Conservation (phyloP, 345 rosid species). For the Carallia pectinifolia region DNA sequence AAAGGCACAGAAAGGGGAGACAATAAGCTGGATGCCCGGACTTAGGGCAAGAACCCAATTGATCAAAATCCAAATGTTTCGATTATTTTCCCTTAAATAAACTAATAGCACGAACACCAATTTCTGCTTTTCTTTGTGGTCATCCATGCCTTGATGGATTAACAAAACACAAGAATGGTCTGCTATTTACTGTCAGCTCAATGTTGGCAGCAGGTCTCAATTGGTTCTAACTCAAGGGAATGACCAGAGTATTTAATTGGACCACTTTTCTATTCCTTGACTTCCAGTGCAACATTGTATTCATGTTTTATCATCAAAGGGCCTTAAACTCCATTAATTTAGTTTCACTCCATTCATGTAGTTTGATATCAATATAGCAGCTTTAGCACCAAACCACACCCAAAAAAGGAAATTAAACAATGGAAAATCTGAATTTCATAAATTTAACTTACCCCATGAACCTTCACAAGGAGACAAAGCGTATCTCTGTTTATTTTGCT, state of each 20-base stretch:
- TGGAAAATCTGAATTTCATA: background rate
- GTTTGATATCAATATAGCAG: background rate
- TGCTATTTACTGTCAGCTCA: background rate
- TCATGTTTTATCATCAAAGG: background rate
- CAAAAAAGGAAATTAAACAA: slow-evolving; percentile 1
- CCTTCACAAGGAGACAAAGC: slow-evolving; percentile 66
- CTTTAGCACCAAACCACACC: slow-evolving; percentile 1
- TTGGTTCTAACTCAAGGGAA: background rate
- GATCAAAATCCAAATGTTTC: too few relatives aligned
- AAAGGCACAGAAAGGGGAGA: too few relatives aligned
- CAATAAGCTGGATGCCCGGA: too few relatives aligned
- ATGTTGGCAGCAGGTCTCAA: background rate
- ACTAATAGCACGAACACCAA: too few relatives aligned
- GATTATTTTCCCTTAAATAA: too few relatives aligned
- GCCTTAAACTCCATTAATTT: background rate
- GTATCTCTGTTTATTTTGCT: slow-evolving; percentile 57
- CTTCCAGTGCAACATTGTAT: background rate
- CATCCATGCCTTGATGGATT: too few relatives aligned
- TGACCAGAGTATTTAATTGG: background rate
- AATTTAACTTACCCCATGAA: slow-evolving; percentile 52
- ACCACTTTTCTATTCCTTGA: background rate
- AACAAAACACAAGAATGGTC: too few relatives aligned
- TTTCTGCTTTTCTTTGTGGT: too few relatives aligned
- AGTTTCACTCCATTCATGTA: background rate
- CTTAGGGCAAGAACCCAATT: too few relatives aligned